Percentiles rank a stretch among this genome's conserved stretches.
Conservation (phyloP, 78 protist genomes). For the Mastigamoeba balamuthi region DNA sequence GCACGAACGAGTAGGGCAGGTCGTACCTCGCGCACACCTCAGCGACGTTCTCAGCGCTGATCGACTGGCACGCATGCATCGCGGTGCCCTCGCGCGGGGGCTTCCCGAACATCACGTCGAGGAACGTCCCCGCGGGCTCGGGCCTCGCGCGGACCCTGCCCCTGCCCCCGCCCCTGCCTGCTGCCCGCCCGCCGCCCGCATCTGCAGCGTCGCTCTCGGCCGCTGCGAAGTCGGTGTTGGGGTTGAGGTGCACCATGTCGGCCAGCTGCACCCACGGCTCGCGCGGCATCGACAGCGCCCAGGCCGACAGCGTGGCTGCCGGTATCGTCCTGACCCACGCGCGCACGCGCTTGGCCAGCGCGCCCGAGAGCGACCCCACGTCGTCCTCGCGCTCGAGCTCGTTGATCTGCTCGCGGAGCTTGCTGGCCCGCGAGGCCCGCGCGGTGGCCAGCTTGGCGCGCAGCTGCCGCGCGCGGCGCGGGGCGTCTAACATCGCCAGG, state of each 20-base stretch:
- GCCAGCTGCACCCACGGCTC: not conserved
- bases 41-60: not conserved
- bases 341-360: not conserved
- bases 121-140: no score
- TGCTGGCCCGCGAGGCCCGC: not conserved
- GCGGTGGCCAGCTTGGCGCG: not conserved
- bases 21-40: not conserved
- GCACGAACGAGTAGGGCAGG: not conserved
- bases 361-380: not conserved
- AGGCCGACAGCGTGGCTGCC: not conserved
- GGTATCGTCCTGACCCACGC: not conserved
- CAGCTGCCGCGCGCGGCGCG: not conserved
- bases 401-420: not conserved
- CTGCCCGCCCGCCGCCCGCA: no score
- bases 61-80: no score
- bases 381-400: not conserved
- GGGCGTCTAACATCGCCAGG: not conserved
- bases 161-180: no score
- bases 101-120: no score
- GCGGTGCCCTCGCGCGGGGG: no score
- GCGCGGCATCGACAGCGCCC: not conserved
- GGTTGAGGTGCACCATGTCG: not conserved
- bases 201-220: no score
- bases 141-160: no score
- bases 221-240: not conserved